phyloP scores from a whole-genome alignment of 2,329 filamentous ascomycete species.

The Hirsutella minnesotensis region DNA sequence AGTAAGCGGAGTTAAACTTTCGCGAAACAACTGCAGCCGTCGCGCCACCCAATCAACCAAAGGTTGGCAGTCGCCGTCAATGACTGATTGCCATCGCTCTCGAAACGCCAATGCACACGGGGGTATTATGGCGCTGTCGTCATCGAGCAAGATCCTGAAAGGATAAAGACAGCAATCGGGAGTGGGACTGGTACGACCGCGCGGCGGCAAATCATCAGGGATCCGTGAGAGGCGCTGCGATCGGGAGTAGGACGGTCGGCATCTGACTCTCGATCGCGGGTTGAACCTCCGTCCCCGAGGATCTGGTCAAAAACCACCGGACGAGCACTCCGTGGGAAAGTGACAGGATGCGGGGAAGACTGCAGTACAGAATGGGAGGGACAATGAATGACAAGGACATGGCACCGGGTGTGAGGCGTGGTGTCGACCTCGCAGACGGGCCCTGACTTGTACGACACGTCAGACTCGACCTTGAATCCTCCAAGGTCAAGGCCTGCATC shows the following conservation, averaged over 20 bases:
- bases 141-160: neutral
- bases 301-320: neutral
- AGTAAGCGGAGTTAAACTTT: neutral
- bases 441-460: neutral
- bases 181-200: neutral
- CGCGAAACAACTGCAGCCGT: neutral
- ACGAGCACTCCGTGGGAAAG: neutral
- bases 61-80: too few relatives aligned
- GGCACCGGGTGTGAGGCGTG: neutral
- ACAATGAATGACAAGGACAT: neutral
- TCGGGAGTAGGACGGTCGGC: neutral
- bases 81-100: neutral
- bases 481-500: neutral
- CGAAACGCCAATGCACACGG: neutral
- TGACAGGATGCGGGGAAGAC: neutral
- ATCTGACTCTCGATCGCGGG: neutral
- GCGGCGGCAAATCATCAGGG: neutral
- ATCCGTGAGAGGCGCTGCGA: neutral
- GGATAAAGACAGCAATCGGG: neutral
- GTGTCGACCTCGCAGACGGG: neutral
- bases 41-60: neutral
- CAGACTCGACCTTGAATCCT: neutral
- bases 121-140: neutral
- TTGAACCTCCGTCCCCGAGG: neutral
- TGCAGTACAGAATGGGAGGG: neutral